Evolutionary conservation across 805 yeast species (phyloP), one percentile per base, ranked within the genome.

Genomic region (Cyberlindnera mrakii): DNA sequence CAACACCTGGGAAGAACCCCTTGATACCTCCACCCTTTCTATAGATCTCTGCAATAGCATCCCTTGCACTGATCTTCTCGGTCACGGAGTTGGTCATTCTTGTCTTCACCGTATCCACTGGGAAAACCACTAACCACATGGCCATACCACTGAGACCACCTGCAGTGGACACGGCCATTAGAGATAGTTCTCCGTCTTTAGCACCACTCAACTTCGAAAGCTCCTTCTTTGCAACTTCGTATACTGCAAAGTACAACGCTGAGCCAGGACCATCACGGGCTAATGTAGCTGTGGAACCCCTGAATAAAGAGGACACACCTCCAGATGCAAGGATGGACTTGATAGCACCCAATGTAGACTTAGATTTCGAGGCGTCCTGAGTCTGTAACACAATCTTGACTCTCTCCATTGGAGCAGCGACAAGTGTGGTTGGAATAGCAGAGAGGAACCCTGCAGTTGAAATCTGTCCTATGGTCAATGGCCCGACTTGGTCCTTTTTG

Each of bases 211-310:
- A 40, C 6, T 64, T 65, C 11, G 88, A 72, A 52, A 85, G 70
- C 45, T 60, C 65, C 44, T 75, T 72, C 66, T 93, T 93, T 48
- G 87, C 66, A 49, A 75, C 72, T 64, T 91, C 99, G 64, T 91
- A 91, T 2, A 96, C 86, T 3, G 97, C 98, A 63, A 93, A 91
- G 67, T 91, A 91, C 27, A 88, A 72, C 0, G 98, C 98, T 14
- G 95, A 83, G 2, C 99, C 99, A 1, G 99, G 98, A 1, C 97
- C 98, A 60, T 91, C 99, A 64, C 99, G 79, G 16, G 96, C 95
- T 48, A 91, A 67, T 1, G 99, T 91, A 3, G 97, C 96, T 14
- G 74, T 74, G 0, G 96, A 85, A 16, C 99, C 99, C 63, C 87
- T 86, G 67, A 85, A 91, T 23, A 93, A 73, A 1, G 97, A 90